Evolutionary conservation across 768 basidiomycete genomes (phyloP), one percentile per base, ranked within the genome.

Genomic region (Crassisporium funariophilum): DNA sequence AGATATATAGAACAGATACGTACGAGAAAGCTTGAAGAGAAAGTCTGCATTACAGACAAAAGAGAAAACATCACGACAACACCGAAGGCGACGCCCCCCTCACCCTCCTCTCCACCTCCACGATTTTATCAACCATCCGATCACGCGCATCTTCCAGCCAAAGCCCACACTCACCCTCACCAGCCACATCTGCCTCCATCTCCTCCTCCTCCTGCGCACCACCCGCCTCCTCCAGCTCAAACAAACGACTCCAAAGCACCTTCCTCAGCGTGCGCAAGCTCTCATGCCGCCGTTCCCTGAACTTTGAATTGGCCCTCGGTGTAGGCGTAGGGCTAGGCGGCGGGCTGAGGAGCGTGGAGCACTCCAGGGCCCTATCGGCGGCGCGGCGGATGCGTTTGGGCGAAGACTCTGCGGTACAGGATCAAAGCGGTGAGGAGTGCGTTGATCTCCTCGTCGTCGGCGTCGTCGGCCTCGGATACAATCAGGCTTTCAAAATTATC

Each of bases 61-160:
- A n/a, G n/a, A n/a, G n/a, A n/a, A n/a, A n/a, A n/a, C n/a, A n/a
- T n/a, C n/a, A n/a, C n/a, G n/a, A n/a, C n/a, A n/a, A n/a, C n/a
- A n/a, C n/a, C n/a, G n/a, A n/a, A n/a, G n/a, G n/a, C n/a, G n/a
- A n/a, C n/a, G n/a, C n/a, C n/a, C n/a, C n/a, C n/a, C n/a, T n/a
- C n/a, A n/a, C n/a, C n/a, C n/a, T n/a, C n/a, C n/a, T n/a, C n/a
- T n/a, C n/a, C n/a, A n/a, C n/a, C n/a, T n/a, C n/a, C n/a, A n/a
- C n/a, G n/a, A 29, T 29, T 7, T 7, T 71, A 67, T 91, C 89
- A 35, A 89, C 86, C 25, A 82, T 83, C n/a, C 75, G 67, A 63
- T 91, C 89, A 46, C 83, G 74, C 37, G 87, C 88, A 49, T 90
- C 87, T 62, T 91, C 88, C 43, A 90, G 61, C 20, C 63, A 60